phyloP scores from a whole-genome alignment of 2,329 filamentous ascomycete species.

The Leptoxyphium fumago region DNA sequence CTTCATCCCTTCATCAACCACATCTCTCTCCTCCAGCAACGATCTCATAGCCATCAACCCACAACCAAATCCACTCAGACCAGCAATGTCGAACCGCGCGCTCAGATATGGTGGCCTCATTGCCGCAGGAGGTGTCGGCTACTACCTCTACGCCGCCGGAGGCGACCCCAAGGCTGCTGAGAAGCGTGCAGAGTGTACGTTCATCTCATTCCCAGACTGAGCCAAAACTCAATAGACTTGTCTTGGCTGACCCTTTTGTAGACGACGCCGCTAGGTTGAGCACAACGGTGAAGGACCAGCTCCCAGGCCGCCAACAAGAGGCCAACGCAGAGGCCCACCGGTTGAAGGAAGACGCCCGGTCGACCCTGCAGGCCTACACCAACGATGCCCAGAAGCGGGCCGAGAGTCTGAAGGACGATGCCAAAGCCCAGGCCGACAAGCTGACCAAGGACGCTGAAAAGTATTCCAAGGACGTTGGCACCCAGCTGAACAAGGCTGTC shows the following conservation, averaged over 20 bases:
- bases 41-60: neutral
- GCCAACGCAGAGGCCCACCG: slow-evolving; percentile 50
- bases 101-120: slow-evolving; percentile 34
- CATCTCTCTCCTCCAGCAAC: neutral
- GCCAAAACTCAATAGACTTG: neutral
- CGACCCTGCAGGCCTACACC: slow-evolving; percentile 15
- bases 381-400: slow-evolving; percentile 6
- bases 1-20: neutral
- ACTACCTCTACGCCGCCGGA: slow-evolving; percentile 83
- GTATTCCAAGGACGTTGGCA: slow-evolving; percentile 32
- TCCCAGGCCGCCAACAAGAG: slow-evolving; percentile 48
- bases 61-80: slow-evolving; percentile 1
- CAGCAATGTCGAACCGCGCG: slow-evolving; percentile 11
- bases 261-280: slow-evolving; percentile 62
- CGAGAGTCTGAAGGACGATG: slow-evolving; percentile 9
- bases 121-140: slow-evolving; percentile 54
- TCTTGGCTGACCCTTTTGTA: slow-evolving; percentile 23
- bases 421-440: slow-evolving; percentile 2
- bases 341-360: slow-evolving; percentile 23
- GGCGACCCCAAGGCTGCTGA: slow-evolving; percentile 70
- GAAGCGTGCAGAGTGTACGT: slow-evolving; percentile 66
- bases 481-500: slow-evolving; percentile 38
- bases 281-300: slow-evolving; percentile 48
- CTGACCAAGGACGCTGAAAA: slow-evolving; percentile 2
- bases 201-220: neutral